phyloP scores from a whole-genome alignment of 2,329 filamentous ascomycete species.

The Cytospora leucostoma region DNA sequence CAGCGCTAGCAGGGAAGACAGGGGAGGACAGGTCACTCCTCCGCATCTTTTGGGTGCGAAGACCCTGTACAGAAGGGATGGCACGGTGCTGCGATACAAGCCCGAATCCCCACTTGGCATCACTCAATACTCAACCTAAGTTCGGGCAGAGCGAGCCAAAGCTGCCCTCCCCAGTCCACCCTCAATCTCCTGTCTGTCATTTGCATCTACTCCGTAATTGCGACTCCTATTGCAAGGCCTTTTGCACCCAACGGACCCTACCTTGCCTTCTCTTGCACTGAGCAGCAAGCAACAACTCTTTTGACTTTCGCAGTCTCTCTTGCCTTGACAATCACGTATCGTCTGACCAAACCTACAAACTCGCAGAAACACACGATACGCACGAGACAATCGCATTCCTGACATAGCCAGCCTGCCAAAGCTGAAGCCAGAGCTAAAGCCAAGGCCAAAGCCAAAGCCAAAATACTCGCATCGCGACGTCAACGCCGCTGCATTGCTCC shows the following conservation, averaged over 20 bases:
- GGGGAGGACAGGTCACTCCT: background rate
- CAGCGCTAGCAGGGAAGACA: background rate
- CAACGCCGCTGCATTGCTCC: background rate
- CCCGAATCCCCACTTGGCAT: conserved; percentile 17
- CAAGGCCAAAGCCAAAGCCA: too few relatives aligned
- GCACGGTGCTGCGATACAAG: conserved; percentile 16
- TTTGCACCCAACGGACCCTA: background rate
- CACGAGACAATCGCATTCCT: background rate
- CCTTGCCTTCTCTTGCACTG: conserved; percentile 6
- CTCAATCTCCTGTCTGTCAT: conserved; percentile 28
- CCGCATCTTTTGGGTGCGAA: conserved; percentile 1
- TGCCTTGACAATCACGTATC: background rate
- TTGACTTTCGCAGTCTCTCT: background rate
- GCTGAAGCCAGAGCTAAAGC: too few relatives aligned
- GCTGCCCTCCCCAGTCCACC: conserved; percentile 25
- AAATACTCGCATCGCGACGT: conserved; percentile 1
- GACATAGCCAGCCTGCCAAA: background rate
- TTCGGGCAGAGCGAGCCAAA: conserved; percentile 29
- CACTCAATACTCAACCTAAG: conserved; percentile 17
- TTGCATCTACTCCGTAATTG: conserved; percentile 24
- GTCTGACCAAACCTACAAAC: too few relatives aligned
- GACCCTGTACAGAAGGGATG: conserved; percentile 4
- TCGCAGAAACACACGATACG: background rate
- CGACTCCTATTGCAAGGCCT: conserved; percentile 17
- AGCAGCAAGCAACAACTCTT: background rate